Base-by-base conservation (phyloP, 768 basidiomycete species). In the Obba rivulosa region DNA sequence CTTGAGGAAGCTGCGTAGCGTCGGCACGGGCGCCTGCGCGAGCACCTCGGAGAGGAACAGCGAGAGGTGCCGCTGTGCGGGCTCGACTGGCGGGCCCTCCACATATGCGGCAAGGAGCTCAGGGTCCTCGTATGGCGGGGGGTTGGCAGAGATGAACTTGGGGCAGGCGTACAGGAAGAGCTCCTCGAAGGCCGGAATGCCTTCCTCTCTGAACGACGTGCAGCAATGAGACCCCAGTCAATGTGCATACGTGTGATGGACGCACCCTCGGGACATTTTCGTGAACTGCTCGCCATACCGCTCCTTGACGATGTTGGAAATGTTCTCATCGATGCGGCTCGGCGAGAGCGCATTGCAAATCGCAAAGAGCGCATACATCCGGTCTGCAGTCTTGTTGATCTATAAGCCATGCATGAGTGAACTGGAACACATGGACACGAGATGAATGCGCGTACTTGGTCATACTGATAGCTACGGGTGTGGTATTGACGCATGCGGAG, bases 381-480 rank as follows among this genome's bases (percentile, higher is more conserved):
- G 75, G 62, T 99, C 96, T 3, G 92, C 94, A 16, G 89, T 94
- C 75, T 97, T 97, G 72, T 86, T 92, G 69, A 99, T 96, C 89
- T 92, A 57, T 51, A 34, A 52, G 38, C 17, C 8, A 40, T 3
- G n/a, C 14, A 11, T 40, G 8, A 43, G 43, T 23, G n/a, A 31
- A 2, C 36, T 47, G 14, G 16, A 34, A 21, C 38, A 31, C 28
- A 13, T 13, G 28, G 7, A 41, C 24, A 42, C 3, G n/a, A 40
- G 16, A 46, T n/a, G 20, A 16, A 43, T 21, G 16, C n/a, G 48
- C 70, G 28, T 52, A 87, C 90, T 75, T 94, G 92, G 60, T 96
- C 93, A 58, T 96, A 96, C 63, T 97, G 93, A 65, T 95, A 95
- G 62, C 89, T 90, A 57, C 94, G 72, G 9, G 94, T 95, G 71